phyloP scores from a whole-genome alignment of 345 rosid genomes.

The Hibiscus mutabilis region DNA sequence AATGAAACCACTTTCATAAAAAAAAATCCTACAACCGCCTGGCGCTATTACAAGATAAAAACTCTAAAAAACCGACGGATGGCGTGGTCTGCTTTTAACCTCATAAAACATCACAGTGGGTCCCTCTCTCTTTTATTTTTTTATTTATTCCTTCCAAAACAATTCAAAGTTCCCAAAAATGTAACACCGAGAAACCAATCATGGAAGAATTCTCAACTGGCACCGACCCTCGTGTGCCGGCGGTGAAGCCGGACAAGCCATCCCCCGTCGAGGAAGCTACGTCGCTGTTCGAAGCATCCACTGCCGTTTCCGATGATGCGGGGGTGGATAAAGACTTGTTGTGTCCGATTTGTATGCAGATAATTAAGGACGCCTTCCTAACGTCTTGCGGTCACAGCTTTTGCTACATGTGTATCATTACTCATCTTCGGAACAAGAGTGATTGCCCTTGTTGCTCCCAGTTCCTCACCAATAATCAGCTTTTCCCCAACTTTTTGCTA shows the following conservation, averaged over 20 bases:
- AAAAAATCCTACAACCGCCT: no score
- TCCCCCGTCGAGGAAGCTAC: constrained; percentile 16
- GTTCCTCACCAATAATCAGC: constrained; percentile 62
- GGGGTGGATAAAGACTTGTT: constrained; percentile 73
- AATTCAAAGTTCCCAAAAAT: background rate
- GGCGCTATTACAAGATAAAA: background rate
- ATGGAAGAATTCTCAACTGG: constrained; percentile 28
- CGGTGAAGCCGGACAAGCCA: constrained; percentile 42
- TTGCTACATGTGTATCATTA: constrained; percentile 89
- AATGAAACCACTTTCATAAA: no score
- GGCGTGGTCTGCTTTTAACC: background rate
- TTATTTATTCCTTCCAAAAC: background rate
- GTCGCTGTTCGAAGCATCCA: constrained; percentile 19
- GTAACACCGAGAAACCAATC: background rate
- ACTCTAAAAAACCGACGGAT: background rate
- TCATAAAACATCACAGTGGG: background rate
- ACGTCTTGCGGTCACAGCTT: constrained; percentile 95
- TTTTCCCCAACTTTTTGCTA: constrained; percentile 81
- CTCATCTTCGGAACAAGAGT: constrained; percentile 82
- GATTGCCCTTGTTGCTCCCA: constrained; percentile 95
- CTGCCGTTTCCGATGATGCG: constrained; percentile 9
- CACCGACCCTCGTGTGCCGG: constrained; percentile 55
- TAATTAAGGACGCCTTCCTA: constrained; percentile 85
- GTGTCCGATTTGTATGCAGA: constrained; percentile 97
- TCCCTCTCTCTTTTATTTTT: background rate